Conservation (phyloP, 2,329 filamentous ascomycete species). For the Venturia pyrina region DNA sequence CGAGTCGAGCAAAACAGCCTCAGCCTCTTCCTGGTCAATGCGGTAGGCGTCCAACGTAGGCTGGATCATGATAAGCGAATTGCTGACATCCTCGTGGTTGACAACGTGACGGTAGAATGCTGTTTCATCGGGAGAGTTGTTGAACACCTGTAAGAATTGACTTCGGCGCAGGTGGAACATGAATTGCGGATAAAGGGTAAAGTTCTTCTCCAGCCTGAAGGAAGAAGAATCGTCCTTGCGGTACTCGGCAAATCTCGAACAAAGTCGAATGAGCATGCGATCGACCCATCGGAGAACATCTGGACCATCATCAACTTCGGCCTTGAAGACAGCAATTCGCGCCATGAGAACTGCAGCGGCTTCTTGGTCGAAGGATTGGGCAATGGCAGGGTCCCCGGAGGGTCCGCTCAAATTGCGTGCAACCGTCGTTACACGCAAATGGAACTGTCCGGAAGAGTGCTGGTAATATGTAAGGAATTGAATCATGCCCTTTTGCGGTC, state of each 20-base stretch:
- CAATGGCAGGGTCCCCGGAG: slow-evolving; percentile 85
- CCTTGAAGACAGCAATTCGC: slow-evolving; percentile 97
- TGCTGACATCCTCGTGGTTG: slow-evolving; percentile 93
- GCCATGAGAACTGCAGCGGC: slow-evolving; percentile 97
- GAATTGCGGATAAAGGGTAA: slow-evolving; percentile 96
- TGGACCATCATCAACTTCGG: slow-evolving; percentile 96
- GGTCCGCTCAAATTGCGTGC: slow-evolving; percentile 85
- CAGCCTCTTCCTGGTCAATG: slow-evolving; percentile 85
- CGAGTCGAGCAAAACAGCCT: slow-evolving; percentile 91
- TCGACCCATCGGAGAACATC: slow-evolving; percentile 98
- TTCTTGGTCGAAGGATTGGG: slow-evolving; percentile 97
- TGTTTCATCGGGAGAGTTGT: slow-evolving; percentile 97
- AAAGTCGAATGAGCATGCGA: slow-evolving; percentile 92
- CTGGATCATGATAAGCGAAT: slow-evolving; percentile 98
- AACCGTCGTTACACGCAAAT: slow-evolving; percentile 90
- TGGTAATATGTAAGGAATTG: slow-evolving; percentile 99
- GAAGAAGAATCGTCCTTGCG: slow-evolving; percentile 96
- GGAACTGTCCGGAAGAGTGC: slow-evolving; percentile 91
- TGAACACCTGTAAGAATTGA: slow-evolving; percentile 98
- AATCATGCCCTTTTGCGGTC: slow-evolving; percentile 87
- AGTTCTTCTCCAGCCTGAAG: slow-evolving; percentile 93
- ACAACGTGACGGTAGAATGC: slow-evolving; percentile 97
- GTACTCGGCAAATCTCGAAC: slow-evolving; percentile 95
- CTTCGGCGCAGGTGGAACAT: slow-evolving; percentile 98
- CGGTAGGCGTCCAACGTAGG: slow-evolving; percentile 96